Percentiles rank a stretch among this genome's conserved stretches.
phyloP scores from a whole-genome alignment of 768 basidiomycete species.

The Suillus lakei region DNA sequence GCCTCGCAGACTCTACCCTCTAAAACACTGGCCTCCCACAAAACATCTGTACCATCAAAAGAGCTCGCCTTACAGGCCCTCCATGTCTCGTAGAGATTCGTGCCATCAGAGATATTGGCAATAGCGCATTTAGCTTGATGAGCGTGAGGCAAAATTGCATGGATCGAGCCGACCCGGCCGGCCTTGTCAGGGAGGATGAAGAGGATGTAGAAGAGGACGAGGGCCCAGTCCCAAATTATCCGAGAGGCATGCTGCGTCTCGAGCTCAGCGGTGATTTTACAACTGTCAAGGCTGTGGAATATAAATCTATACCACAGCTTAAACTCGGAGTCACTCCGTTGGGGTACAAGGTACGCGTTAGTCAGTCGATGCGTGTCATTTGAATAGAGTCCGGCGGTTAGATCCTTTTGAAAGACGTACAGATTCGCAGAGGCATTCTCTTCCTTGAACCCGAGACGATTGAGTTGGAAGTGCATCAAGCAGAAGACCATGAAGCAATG shows the following conservation, averaged over 20 bases:
- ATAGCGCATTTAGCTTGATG: slow-evolving; percentile 80
- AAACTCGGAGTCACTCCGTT: slow-evolving; percentile 78
- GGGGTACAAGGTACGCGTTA: slow-evolving; percentile 72
- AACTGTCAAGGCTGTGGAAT: slow-evolving; percentile 78
- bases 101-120: slow-evolving; percentile 79
- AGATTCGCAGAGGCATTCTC: slow-evolving; percentile 70
- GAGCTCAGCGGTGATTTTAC: slow-evolving; percentile 78
- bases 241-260: slow-evolving; percentile 77
- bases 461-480: slow-evolving; percentile 59
- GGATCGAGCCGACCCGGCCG: slow-evolving; percentile 56
- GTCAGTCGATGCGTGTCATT: background rate
- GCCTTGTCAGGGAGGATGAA: slow-evolving; percentile 48
- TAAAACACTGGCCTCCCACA: slow-evolving; percentile 69
- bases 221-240: slow-evolving; percentile 81
- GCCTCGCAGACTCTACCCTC: slow-evolving; percentile 73
- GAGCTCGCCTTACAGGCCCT: slow-evolving; percentile 41
- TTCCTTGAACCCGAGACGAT: slow-evolving; percentile 77
- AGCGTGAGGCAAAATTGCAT: slow-evolving; percentile 69
- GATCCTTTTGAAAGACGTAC: slow-evolving; percentile 73
- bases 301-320: slow-evolving; percentile 65
- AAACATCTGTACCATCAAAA: slow-evolving; percentile 41
- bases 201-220: slow-evolving; percentile 62
- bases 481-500: slow-evolving; percentile 64
- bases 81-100: slow-evolving; percentile 77
- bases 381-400: slow-evolving; percentile 30